Base-by-base conservation (phyloP, 2,329 filamentous ascomycete species). In the Pseudopithomyces chartarum region DNA sequence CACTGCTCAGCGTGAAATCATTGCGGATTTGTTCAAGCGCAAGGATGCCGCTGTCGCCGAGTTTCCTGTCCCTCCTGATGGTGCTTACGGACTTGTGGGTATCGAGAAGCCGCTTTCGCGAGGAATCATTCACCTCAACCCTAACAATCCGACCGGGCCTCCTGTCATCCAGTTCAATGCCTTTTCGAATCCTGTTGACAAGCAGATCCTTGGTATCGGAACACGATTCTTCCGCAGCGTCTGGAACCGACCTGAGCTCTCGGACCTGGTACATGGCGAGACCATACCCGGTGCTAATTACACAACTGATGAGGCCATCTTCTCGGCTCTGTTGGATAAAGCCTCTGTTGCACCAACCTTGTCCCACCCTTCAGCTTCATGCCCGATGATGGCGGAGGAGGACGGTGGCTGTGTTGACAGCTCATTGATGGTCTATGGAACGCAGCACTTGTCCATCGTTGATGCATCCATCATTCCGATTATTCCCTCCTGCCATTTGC, bases 21-120 rank as follows among this genome's bases (percentile, higher is more conserved):
- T 47, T 34, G 46, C 46, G 2, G 34, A 29, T 15, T 55, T 65
- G 6, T 68, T 66, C 45, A 66, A 73, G 3, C 64, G 63, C 47
- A 54, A 55, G 8, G 66, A 67, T 11, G 60, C 61, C 4, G 64
- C 68, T 22, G 65, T 70, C 15, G 59, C 59, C 19, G 68, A 71
- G 23, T 66, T 68, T 40, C 65, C 68, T 15, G 57, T 71, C 8
- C 83, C 81, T 32, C 65, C 70, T 15, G 71, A 70, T 45, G 71
- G 62, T 29, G 68, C 55, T 17, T 67, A 57, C 48, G 58, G 52
- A 36, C 65, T 44, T n/a, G 64, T 68, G 13, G 62, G 68, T 36
- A 56, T 78, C 15, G 66, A 77, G 53, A 69, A 70, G 57, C 68
- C 70, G 13, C 58, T 67, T 2, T 71, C 69, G 4, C 69, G 68